Percentiles rank a stretch among this genome's conserved stretches.
These are phyloP conservation scores for Bauhinia variegata DNA, from an alignment of 306 rosid genomes.

Conservation along the genomic window DNA sequence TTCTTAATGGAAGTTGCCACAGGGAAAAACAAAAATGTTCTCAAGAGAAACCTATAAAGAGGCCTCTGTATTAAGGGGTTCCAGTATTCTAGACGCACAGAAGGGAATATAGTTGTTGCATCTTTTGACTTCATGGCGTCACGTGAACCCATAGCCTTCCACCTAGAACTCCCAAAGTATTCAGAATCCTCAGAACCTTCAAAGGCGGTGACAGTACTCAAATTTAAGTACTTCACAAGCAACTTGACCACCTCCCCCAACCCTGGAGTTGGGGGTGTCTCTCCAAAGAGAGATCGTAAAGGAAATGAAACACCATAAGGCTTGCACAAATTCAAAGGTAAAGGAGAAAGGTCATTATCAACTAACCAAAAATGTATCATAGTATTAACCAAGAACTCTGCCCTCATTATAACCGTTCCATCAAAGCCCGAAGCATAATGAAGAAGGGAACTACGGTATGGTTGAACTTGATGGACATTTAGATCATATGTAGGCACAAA, in stretches of 20 bases:
- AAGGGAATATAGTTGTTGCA: slow-evolving; percentile 17
- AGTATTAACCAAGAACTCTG: slow-evolving; percentile 62
- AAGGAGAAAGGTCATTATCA: slow-evolving; percentile 80
- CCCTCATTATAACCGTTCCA: slow-evolving; percentile 41
- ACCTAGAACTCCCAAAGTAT: slow-evolving; percentile 52
- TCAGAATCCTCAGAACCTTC: slow-evolving; percentile 48
- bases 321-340: slow-evolving; percentile 53
- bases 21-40: slow-evolving; percentile 73
- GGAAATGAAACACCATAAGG: slow-evolving; percentile 55
- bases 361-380: slow-evolving; percentile 76
- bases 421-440: slow-evolving; percentile 62
- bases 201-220: slow-evolving; percentile 48
- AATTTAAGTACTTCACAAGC: slow-evolving; percentile 68
- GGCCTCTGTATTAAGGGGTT: slow-evolving; percentile 75
- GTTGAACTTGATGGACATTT: slow-evolving; percentile 58
- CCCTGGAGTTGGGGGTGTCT: slow-evolving; percentile 66
- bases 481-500: slow-evolving; percentile 67
- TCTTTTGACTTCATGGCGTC: slow-evolving; percentile 47
- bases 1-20: slow-evolving; percentile 69
- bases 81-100: slow-evolving; percentile 55
- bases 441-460: slow-evolving; percentile 69
- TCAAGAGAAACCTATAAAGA: slow-evolving; percentile 72
- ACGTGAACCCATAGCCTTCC: slow-evolving; percentile 40
- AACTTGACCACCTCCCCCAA: slow-evolving; percentile 74
- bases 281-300: slow-evolving; percentile 52